Percentiles rank a stretch among this genome's conserved stretches.
Conservation (phyloP, 441 rosid species). For the Codiaeum variegatum region DNA sequence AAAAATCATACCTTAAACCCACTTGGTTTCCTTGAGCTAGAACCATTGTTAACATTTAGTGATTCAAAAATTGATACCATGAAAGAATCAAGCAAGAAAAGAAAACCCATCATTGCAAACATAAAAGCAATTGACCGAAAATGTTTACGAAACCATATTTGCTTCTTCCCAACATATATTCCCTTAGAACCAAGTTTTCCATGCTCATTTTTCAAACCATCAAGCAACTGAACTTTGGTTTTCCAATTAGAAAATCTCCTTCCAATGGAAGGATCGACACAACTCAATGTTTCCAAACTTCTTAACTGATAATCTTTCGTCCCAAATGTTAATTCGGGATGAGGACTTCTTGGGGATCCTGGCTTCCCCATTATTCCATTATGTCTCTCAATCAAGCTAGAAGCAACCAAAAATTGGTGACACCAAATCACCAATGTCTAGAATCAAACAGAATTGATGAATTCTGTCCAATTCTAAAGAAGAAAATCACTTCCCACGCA, state of each 20-base stretch:
- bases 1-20: conserved; percentile 40
- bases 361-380: conserved; percentile 45
- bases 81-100: conserved; percentile 60
- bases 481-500: conserved; percentile 11
- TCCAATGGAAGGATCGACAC: conserved; percentile 49
- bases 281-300: conserved; percentile 39
- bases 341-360: conserved; percentile 42
- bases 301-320: conserved; percentile 29
- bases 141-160: conserved; percentile 47
- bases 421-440: background rate
- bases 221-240: conserved; percentile 32
- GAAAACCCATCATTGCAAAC: conserved; percentile 44
- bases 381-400: conserved; percentile 14
- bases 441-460: background rate
- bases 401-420: conserved; percentile 5
- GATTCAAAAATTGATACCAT: conserved; percentile 61
- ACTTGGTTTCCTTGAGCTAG: conserved; percentile 32
- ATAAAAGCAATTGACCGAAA: conserved; percentile 40
- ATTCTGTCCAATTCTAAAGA: background rate
- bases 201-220: conserved; percentile 46
- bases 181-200: conserved; percentile 44
- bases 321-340: conserved; percentile 29
- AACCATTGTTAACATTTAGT: conserved; percentile 32
- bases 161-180: conserved; percentile 45
- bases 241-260: conserved; percentile 45